A percentile compares a stretch with the other conserved stretches of the same genome.
Conservation (phyloP, 1,284 basidiomycete species). For the Puccinia hordei region DNA sequence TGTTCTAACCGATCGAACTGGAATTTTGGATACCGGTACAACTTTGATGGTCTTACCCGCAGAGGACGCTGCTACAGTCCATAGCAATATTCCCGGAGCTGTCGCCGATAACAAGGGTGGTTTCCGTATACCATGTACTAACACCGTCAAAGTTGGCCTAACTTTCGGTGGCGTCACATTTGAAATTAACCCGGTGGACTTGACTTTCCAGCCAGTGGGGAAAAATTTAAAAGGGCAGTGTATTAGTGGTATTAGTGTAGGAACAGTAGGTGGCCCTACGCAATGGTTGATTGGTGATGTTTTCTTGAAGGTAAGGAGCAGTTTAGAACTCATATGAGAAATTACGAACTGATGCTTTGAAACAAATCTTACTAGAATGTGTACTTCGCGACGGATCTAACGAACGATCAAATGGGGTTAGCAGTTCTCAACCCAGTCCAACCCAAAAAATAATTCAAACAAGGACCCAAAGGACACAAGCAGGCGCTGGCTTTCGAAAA, state of each 20-base stretch:
- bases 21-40: slow-evolving; percentile 59
- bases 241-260: slow-evolving; percentile 72
- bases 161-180: slow-evolving; percentile 56
- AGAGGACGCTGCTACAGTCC: slow-evolving; percentile 56
- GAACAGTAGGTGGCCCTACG: slow-evolving; percentile 66
- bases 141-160: slow-evolving; percentile 54
- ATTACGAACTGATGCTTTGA: slow-evolving; percentile 57
- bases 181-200: slow-evolving; percentile 63
- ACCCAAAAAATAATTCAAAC: slow-evolving; percentile 17
- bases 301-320: slow-evolving; percentile 59
- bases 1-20: slow-evolving; percentile 51
- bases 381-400: slow-evolving; percentile 73
- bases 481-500: not conserved
- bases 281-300: slow-evolving; percentile 69
- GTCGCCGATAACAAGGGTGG: slow-evolving; percentile 58
- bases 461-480: not conserved
- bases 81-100: slow-evolving; percentile 56
- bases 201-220: slow-evolving; percentile 71
- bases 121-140: slow-evolving; percentile 59
- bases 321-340: not conserved
- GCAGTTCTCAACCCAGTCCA: slow-evolving; percentile 60
- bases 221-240: slow-evolving; percentile 70
- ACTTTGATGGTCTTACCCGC: slow-evolving; percentile 59
- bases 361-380: slow-evolving; percentile 66
- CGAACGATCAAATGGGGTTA: slow-evolving; percentile 70